Evolutionary conservation across 495 filamentous ascomycete species (phyloP), one percentile per base, ranked within the genome.

Genomic region (Podospora conica): DNA sequence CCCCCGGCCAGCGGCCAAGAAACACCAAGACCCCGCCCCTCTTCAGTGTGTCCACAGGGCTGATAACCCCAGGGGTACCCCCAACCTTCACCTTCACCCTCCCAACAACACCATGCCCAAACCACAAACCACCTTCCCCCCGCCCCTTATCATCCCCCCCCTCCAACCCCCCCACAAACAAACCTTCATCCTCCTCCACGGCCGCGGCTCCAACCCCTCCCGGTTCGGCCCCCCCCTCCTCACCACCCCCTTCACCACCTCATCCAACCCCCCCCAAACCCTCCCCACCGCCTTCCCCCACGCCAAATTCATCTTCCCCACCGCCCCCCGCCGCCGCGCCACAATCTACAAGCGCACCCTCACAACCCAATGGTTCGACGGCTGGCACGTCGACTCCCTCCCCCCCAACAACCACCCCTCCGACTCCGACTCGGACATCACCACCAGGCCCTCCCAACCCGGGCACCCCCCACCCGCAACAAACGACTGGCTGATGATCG

Each of bases 351-450:
- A 82, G 12, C 75, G 78, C 28, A 71, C 68, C 20, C 66, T 78
- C 21, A 83, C 81, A 31, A 73, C 79, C 58, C 83, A 86, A 69
- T 87, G 84, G 85, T 86, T 84, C 71, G 84, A 87, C 69, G 73
- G 74, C 68, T 81, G 74, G 69, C 75, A 81, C 27, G 68, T 85
- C 66, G 60, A 65, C 71, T 28, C 69, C 70, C 54, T 71, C 80
- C 12, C 18, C 25, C 10, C 9, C 11, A 3, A 6, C 24, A 3
- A 0, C 10, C 31, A 12, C 31, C 11, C 5, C 31, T 15, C 1
- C 31, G 0, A 11, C 31, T 4, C 1, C 12, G 31, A 33, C 4
- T 15, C 23, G 6, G 20, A 5, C 15, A 55, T 18, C 53, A 40
- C 55, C 53, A 10, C 56, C 56, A 61, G 48, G 6, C 40, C 18